Evolutionary conservation across 2,329 filamentous ascomycete genomes (phyloP), one percentile per base, ranked within the genome.

Genomic region (Talaromyces sp.): DNA sequence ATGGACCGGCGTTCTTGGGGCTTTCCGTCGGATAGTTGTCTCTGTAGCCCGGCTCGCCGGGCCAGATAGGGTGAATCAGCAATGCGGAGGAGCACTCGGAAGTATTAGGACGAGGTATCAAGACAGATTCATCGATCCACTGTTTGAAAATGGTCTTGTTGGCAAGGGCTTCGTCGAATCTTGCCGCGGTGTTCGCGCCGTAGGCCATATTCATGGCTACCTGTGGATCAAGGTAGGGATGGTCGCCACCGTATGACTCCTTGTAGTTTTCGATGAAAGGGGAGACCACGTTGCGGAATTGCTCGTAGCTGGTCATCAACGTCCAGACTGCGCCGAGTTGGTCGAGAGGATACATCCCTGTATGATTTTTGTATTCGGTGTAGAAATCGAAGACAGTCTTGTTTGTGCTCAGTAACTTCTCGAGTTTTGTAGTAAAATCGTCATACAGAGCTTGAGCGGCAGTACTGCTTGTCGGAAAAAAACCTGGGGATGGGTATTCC

Each of bases 1-100:
- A 61, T 7, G 45, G 39, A 19, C 58, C 39, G 25, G 58, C 58
- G 19, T 61, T 17, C 17, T 33, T 25, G 11, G 58, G 58, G 58
- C 58, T 47, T n/a, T 33, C 17, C 11, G 41, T 25, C 15, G 58
- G 39, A 17, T 49, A 47, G 11, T 27, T 45, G 39, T 60, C 57
- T 43, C 41, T 35, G 2, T 61, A 61, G 25, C 58, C 49, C 9
- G 41, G 58, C 41, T 45, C 41, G 6, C 41, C 41, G 2, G 58
- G 25, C 58, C 58, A 61, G 17, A 61, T 61, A 15, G 58, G 58
- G 22, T 47, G 58, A n/a, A 61, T 49, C 25, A 61, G 10, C 17
- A 61, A 33, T 47, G 58, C 58, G 15, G 58, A 61, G 10, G 58
- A 61, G 58, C 58, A 61, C 41, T 35, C 58, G 27, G 15, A 43